Conservation (phyloP, 1,284 basidiomycete genomes). For the Inonotus hispidus region DNA sequence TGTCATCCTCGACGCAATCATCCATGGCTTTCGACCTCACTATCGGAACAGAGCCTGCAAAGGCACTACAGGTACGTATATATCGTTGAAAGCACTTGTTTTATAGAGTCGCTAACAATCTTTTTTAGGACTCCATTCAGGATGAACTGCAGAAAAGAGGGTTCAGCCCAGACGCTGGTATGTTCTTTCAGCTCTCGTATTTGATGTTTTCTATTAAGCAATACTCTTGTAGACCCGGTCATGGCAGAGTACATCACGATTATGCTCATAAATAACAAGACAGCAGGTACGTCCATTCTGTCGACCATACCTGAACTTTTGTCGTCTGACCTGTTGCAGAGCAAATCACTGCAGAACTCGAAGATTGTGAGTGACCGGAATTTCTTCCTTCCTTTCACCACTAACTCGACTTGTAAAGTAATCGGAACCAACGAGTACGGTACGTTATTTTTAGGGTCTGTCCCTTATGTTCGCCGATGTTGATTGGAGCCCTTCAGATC, state of each 20-base stretch:
- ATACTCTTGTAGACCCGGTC: slow-evolving; percentile 56
- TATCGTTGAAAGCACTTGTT: neutral
- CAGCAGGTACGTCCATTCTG: slow-evolving; percentile 45
- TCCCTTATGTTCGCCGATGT: neutral
- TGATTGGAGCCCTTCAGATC: slow-evolving; percentile 41
- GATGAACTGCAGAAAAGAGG: slow-evolving; percentile 74
- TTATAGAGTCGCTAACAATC: slow-evolving; percentile 18
- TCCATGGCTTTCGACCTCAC: slow-evolving; percentile 70
- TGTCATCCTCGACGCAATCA: slow-evolving; percentile 5
- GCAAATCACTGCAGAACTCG: slow-evolving; percentile 76
- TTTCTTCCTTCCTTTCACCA: slow-evolving; percentile 14
- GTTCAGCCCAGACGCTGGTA: slow-evolving; percentile 74
- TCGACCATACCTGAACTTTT: slow-evolving; percentile 1
- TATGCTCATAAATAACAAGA: slow-evolving; percentile 90
- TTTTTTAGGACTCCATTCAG: slow-evolving; percentile 69
- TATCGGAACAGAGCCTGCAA: slow-evolving; percentile 75
- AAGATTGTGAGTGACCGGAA: slow-evolving; percentile 60
- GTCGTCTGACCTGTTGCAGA: slow-evolving; percentile 35
- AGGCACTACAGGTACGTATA: slow-evolving; percentile 55
- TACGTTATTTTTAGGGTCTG: neutral
- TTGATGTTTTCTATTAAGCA: neutral
- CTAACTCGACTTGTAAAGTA: slow-evolving; percentile 40
- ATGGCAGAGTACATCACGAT: slow-evolving; percentile 91
- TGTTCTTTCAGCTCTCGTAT: slow-evolving; percentile 26
- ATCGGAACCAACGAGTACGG: slow-evolving; percentile 46